phyloP scores from a whole-genome alignment of 768 basidiomycete genomes.

The Podaxis rugospora region DNA sequence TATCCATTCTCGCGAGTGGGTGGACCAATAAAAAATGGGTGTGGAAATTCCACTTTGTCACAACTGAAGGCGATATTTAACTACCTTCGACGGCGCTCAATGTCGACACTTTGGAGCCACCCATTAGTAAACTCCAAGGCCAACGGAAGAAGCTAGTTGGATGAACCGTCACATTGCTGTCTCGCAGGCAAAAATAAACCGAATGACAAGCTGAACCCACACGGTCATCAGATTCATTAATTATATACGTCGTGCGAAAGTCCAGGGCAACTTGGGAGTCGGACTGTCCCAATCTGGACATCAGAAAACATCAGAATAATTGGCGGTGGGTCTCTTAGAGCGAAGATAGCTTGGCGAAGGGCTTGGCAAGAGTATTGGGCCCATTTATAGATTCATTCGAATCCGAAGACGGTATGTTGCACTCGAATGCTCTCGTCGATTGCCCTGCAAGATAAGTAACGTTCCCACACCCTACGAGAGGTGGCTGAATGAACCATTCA shows the following conservation, averaged over 20 bases:
- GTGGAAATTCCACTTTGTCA: neutral
- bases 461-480: conserved; percentile 12
- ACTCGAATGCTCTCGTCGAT: conserved; percentile 7
- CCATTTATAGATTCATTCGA: neutral
- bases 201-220: neutral
- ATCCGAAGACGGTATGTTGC: neutral
- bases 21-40: neutral
- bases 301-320: too few species aligned
- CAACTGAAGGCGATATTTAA: neutral
- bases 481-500: too few species aligned
- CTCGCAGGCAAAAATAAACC: neutral
- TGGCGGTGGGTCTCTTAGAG: too few species aligned
- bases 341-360: neutral
- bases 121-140: neutral
- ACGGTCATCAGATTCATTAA: neutral
- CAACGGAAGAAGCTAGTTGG: neutral
- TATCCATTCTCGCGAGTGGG: neutral
- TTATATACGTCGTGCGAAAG: neutral
- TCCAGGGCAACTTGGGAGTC: neutral
- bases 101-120: neutral
- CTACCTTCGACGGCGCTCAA: neutral
- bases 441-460: conserved; percentile 10
- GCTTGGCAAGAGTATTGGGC: neutral
- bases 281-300: neutral
- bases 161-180: neutral